Evolutionary conservation across 257 asterid species (phyloP), one percentile per base, ranked within the genome.

Genomic region (Cynanchum wilfordii): DNA sequence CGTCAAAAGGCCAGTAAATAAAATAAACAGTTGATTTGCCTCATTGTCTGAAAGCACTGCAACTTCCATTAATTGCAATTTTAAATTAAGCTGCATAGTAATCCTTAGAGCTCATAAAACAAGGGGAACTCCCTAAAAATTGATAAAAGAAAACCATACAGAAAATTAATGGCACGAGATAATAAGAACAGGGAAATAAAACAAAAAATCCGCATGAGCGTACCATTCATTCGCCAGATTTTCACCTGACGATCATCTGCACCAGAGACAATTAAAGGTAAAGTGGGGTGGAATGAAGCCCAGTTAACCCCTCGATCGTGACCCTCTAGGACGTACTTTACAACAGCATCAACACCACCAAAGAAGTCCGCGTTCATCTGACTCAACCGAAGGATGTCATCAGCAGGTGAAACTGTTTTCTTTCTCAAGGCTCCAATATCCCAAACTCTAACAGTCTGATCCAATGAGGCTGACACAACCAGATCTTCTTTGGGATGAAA

Each of bases 261-360:
- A 16, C 98, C 98, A 82, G 99, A 95, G 75, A 92, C 99, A 79
- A 94, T 94, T 71, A 92, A 77, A 72, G 99, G 99, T 57, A 94
- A 92, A n/a, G 97, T 94, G 8, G 98, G 97, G 79, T 95, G 98
- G 75, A 95, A 95, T 13, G 99, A 92, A 76, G 96, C 98, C 98
- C 98, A 95, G 80, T 92, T 95, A 69, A 95, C 99, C 36, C 99
- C 98, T 79, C 98, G 87, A 66, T 92, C 98, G 72, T 95, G 99
- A 69, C 99, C 99, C 80, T 95, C 99, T 83, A 95, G 76, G 51
- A 95, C 98, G 82, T 95, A 95, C 83, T 95, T 95, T 74, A 95
- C 99, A 68, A 95, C 99, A 73, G 97, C 99, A 87, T 95, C 98
- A 76, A 95, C 97, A 59, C 98, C 98, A 69, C 99, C 99, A 83